These are phyloP conservation scores for Tricholomella constricta DNA, from an alignment of 768 basidiomycete genomes.

Conservation along the genomic window DNA sequence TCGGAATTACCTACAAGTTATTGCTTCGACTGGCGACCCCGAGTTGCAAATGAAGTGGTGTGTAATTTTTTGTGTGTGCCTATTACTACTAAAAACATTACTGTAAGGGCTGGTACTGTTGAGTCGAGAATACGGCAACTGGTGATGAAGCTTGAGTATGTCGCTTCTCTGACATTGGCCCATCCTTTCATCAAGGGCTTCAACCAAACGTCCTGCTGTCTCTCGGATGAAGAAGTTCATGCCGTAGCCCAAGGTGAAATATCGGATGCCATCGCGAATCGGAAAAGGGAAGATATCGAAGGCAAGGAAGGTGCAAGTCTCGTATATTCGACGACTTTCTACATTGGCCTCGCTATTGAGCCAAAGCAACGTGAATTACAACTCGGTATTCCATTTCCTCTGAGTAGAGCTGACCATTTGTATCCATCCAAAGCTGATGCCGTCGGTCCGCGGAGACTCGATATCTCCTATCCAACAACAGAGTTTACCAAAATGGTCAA, in stretches of 20 bases:
- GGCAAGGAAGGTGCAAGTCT: constrained; percentile 72
- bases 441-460: constrained; percentile 78
- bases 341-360: constrained; percentile 91
- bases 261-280: constrained; percentile 66
- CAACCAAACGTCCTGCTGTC: constrained; percentile 82
- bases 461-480: constrained; percentile 95
- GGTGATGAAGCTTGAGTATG: constrained; percentile 97
- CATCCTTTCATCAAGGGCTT: constrained; percentile 97
- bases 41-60: constrained; percentile 96
- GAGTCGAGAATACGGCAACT: constrained; percentile 95
- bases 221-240: constrained; percentile 84
- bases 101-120: constrained; percentile 82
- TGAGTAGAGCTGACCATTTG: constrained; percentile 4
- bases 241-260: constrained; percentile 88
- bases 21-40: constrained; percentile 81
- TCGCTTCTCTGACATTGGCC: constrained; percentile 87
- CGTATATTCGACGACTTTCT: constrained; percentile 97
- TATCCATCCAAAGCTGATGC: constrained; percentile 59
- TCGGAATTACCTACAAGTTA: constrained; percentile 93
- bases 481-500: constrained; percentile 95
- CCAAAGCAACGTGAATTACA: constrained; percentile 78
- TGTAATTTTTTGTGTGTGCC: constrained; percentile 21
- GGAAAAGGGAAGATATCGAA: constrained; percentile 79
- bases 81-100: neutral
- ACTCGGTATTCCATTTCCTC: constrained; percentile 10